Conservation (phyloP, 805 yeast species). For the Priceomyces haplophilus region DNA sequence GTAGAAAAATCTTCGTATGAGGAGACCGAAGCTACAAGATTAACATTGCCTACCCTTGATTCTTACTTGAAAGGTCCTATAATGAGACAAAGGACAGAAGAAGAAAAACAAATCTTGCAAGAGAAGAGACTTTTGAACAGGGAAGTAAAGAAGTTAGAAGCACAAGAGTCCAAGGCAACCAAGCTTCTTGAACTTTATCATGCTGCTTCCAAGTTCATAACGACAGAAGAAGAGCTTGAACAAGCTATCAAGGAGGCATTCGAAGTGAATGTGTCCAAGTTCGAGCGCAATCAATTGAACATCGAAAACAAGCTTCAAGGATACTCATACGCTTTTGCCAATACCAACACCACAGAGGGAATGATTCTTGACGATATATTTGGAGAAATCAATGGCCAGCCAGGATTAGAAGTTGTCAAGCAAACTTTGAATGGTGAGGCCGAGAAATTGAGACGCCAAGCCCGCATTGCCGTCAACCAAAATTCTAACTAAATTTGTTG, state of each 20-base stretch:
- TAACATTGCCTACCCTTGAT: slow-evolving; percentile 80
- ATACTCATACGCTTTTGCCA: slow-evolving; percentile 25
- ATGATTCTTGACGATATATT: slow-evolving; percentile 34
- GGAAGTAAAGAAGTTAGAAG: slow-evolving; percentile 48
- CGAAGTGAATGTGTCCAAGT: slow-evolving; percentile 35
- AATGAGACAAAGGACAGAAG: slow-evolving; percentile 68
- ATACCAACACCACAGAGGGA: slow-evolving; percentile 28
- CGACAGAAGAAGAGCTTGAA: slow-evolving; percentile 65
- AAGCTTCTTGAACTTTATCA: slow-evolving; percentile 70
- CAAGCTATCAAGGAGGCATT: slow-evolving; percentile 58
- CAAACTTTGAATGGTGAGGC: slow-evolving; percentile 39
- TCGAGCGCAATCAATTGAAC: slow-evolving; percentile 30
- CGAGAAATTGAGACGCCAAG: slow-evolving; percentile 35
- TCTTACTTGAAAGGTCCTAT: slow-evolving; percentile 63
- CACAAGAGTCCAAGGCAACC: slow-evolving; percentile 51
- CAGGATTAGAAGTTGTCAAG: slow-evolving; percentile 38
- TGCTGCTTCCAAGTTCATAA: slow-evolving; percentile 63
- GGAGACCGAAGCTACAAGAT: slow-evolving; percentile 51
- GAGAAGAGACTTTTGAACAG: slow-evolving; percentile 70
- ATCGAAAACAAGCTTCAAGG: slow-evolving; percentile 37
- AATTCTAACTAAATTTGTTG: neutral
- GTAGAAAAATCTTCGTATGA: slow-evolving; percentile 31
- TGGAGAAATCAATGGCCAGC: slow-evolving; percentile 41
- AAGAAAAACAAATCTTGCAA: slow-evolving; percentile 55
- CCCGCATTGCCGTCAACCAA: slow-evolving; percentile 17